Evolutionary conservation across 352 stramenopile species (phyloP).

Genomic region (Globisporangium carolinianum): DNA sequence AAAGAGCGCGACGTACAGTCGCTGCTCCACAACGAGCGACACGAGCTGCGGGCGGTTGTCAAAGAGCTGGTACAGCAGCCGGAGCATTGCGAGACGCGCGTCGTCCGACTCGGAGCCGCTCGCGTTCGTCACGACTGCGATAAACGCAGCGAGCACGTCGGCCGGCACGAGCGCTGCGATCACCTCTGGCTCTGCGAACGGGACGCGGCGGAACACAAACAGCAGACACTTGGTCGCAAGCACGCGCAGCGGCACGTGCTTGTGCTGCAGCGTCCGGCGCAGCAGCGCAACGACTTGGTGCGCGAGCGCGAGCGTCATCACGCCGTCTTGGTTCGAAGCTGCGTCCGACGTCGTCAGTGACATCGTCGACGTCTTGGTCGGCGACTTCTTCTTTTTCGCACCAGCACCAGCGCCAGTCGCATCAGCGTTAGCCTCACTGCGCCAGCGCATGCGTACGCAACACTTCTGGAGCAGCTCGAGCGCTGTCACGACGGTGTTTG

Average conservation of each 20-base stretch:
- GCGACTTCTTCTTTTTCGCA: conserved; percentile 8
- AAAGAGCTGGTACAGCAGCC: conserved; percentile 62
- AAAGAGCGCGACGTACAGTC: conserved; percentile 56
- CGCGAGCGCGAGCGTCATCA: conserved; percentile 35
- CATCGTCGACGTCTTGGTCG: conserved; percentile 1
- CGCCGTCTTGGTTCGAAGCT: conserved; percentile 5
- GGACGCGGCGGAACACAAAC: conserved; percentile 43
- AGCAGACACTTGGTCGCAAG: conserved; percentile 67
- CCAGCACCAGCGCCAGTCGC: background rate
- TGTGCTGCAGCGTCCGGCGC: conserved; percentile 43
- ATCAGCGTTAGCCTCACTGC: background rate
- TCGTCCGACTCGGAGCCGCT: conserved; percentile 58
- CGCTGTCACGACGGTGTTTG: conserved; percentile 53
- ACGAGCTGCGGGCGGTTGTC: conserved; percentile 48
- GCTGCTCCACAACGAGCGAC: conserved; percentile 43
- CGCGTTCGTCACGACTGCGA: conserved; percentile 38
- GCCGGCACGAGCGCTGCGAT: conserved; percentile 37
- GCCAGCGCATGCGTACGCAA: conserved; percentile 63
- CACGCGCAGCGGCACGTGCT: conserved; percentile 48
- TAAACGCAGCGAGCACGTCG: conserved; percentile 47
- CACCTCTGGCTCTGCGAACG: conserved; percentile 19
- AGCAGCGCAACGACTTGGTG: conserved; percentile 39
- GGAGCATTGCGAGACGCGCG: conserved; percentile 52
- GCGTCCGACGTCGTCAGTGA: background rate
- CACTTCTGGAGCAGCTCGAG: conserved; percentile 70